Evolutionary conservation across 176 grass and related monocot species (phyloP).

Genomic region (Miscanthus lutarioriparius): DNA sequence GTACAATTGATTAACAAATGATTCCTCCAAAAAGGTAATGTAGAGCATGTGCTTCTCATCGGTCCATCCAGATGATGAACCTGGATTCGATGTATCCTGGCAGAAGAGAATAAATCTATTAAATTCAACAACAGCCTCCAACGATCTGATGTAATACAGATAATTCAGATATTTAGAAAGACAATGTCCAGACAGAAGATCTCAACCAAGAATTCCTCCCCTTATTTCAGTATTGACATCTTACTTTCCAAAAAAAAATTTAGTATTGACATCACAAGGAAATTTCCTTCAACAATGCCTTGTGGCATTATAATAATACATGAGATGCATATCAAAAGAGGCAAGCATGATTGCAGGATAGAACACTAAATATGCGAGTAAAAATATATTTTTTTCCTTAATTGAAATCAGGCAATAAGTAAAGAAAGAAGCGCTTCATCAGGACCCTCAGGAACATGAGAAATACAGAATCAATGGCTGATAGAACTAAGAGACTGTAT

Average conservation of each 20-base stretch:
- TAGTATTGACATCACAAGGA: neutral
- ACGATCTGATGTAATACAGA: neutral
- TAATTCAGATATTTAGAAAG: constrained; percentile 1
- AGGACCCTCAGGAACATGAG: neutral
- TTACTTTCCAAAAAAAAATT: too few species aligned
- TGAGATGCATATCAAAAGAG: neutral
- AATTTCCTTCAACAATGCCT: constrained; percentile 16
- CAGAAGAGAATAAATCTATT: constrained; percentile 34
- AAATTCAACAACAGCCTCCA: constrained; percentile 9
- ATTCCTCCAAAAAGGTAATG: constrained; percentile 68
- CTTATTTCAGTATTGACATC: neutral
- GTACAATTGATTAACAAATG: constrained; percentile 73
- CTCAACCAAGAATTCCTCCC: neutral
- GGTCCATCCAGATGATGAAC: constrained; percentile 66
- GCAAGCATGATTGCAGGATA: neutral
- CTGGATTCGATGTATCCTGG: constrained; percentile 32
- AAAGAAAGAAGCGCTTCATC: neutral
- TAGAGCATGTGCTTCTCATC: constrained; percentile 83
- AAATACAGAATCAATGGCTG: neutral
- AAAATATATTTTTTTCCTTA: neutral
- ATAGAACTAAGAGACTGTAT: neutral
- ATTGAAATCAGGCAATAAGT: neutral
- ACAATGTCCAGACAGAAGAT: constrained; percentile 13
- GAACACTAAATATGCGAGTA: neutral
- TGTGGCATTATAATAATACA: neutral